Conservation (phyloP, 306 rosid species). For the Quercus agrifolia region DNA sequence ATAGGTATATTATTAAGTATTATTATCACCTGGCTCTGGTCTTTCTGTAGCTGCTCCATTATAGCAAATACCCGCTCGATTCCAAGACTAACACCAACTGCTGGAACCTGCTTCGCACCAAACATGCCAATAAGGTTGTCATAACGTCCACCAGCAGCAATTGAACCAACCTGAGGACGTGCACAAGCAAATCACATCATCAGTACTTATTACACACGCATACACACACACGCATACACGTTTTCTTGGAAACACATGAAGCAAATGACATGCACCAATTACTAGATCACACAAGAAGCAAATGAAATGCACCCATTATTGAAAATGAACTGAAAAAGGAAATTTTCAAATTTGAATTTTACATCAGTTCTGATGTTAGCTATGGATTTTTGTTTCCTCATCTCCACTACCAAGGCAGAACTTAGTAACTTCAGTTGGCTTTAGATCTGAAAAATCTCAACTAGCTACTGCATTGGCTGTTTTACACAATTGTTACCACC, state of each 20-base stretch:
- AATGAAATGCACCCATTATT: too few species aligned
- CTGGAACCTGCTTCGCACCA: conserved; percentile 82
- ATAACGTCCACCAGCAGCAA: conserved; percentile 92
- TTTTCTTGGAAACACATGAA: not conserved
- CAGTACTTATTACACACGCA: too few species aligned
- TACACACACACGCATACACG: too few species aligned
- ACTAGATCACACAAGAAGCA: not conserved
- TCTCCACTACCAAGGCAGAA: not conserved
- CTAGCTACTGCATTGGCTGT: too few species aligned
- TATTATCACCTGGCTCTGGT: conserved; percentile 66
- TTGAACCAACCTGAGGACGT: conserved; percentile 75
- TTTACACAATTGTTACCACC: not conserved
- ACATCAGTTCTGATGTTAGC: not conserved
- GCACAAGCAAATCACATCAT: not conserved
- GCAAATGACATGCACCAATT: not conserved
- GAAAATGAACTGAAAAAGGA: too few species aligned
- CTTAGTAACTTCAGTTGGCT: not conserved
- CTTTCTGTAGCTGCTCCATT: conserved; percentile 74
- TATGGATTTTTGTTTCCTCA: not conserved
- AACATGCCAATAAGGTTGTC: conserved; percentile 94
- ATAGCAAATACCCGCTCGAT: conserved; percentile 89
- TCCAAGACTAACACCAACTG: conserved; percentile 98
- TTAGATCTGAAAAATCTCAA: too few species aligned
- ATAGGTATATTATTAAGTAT: conserved; percentile 2
- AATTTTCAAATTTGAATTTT: not conserved